Evolutionary conservation across 768 basidiomycete species (phyloP), one percentile per base, ranked within the genome.

Genomic region (Tulasnella sp.): DNA sequence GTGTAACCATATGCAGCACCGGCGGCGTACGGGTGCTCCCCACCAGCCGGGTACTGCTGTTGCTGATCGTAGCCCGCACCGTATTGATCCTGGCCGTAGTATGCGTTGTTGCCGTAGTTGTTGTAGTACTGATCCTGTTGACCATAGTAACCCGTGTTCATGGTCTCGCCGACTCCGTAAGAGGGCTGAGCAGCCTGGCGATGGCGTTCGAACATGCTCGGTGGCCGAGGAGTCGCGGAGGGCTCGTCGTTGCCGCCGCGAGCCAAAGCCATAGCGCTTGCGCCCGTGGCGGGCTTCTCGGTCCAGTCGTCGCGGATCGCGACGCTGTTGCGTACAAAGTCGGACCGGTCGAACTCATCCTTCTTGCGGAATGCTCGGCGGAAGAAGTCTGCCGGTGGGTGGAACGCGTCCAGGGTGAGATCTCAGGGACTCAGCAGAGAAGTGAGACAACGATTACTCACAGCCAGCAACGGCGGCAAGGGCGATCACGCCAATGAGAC

Each of bases 251-350:
- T 18, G 44, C 16, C 16, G n/a, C 40, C 79, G 9, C 71, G 62
- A 27, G 80, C 80, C 34, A 81, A 42, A 18, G 78, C 71, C 62
- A 80, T 24, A 21, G 80, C 80, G 58, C 46, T 80, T 38, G 80
- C 19, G 40, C 79, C 79, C 34, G 80, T 68, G 46, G 68, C 71
- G 0, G 78, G 31, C 73, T 79, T 79, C 71, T 79, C 78, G 78
- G 34, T 44, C 36, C 24, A 42, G 36, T 79, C 71, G 36, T 79
- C 78, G 19, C 12, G 31, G 71, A 79, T 71, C n/a, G 78, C 78
- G 19, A 79, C 44, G 73, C 78, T 79, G 31, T 79, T 71, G 19
- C 78, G 68, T 9, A 79, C 56, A 42, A 79, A 79, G 7, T 79
- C 52, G 38, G 40, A 48, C 71, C 40, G 18, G 71, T 79, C 44